These are phyloP conservation scores for Annulohypoxylon nitens DNA, from an alignment of 495 filamentous ascomycete species.

Conservation along the genomic window DNA sequence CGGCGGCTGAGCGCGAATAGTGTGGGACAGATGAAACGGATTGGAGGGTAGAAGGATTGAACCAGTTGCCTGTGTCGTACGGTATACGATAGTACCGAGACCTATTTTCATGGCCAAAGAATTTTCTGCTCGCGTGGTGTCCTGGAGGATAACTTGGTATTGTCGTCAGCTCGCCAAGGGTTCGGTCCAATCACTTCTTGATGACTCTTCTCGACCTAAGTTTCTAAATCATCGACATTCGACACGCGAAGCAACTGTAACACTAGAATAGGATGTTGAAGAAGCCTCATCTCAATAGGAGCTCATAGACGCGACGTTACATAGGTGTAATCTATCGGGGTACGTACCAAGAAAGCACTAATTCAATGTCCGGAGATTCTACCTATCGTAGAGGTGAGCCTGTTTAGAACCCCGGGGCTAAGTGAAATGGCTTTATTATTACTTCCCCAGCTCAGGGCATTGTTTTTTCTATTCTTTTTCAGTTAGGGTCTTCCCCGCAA, in stretches of 20 bases:
- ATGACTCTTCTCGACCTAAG: slow-evolving; percentile 13
- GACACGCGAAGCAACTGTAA: not conserved
- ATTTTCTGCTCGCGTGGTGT: slow-evolving; percentile 14
- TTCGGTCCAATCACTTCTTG: not conserved
- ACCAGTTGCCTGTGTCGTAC: slow-evolving; percentile 33
- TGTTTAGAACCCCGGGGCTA: not conserved
- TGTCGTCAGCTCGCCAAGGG: slow-evolving; percentile 21
- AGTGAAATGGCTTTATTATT: slow-evolving; percentile 23
- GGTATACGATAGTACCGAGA: slow-evolving; percentile 1
- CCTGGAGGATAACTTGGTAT: not conserved
- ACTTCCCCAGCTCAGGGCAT: not conserved
- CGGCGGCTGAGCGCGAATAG: slow-evolving; percentile 37
- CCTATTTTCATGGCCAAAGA: not conserved
- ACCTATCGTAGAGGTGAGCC: slow-evolving; percentile 19
- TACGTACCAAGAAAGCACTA: slow-evolving; percentile 26
- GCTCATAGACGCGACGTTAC: slow-evolving; percentile 45
- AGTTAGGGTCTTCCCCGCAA: slow-evolving; percentile 9
- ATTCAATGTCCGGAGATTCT: slow-evolving; percentile 17
- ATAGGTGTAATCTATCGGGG: slow-evolving; percentile 37
- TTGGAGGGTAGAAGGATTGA: slow-evolving; percentile 34
- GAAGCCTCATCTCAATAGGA: slow-evolving; percentile 6
- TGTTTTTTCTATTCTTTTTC: not conserved
- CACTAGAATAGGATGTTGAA: slow-evolving; percentile 12
- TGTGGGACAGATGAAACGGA: slow-evolving; percentile 44
- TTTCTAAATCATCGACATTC: not conserved